Evolutionary conservation across 78 protist genomes (phyloP), one percentile per base, ranked within the genome.

Genomic region (Dictyostelium purpureum): DNA sequence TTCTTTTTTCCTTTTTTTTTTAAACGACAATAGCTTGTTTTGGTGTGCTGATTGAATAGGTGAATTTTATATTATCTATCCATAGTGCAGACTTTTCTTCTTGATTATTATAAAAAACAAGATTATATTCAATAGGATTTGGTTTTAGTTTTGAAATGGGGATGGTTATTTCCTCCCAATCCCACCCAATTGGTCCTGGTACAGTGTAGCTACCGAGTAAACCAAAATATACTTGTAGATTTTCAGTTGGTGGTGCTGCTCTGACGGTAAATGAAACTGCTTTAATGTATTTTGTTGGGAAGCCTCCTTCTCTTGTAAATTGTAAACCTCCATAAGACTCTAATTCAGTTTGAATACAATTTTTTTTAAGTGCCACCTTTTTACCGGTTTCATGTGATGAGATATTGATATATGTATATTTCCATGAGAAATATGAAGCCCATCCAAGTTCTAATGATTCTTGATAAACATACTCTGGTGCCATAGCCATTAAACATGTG

Each of bases 241-340:
- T 24, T 26, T n/a, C 21, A 26, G 33, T 38, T 51, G 81, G 81
- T 0, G 54, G 67, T 10, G 52, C 76, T 0, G 81, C 81, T 51
- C 66, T 47, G 21, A 52, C 63, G 0, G 31, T 69, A 33, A 85
- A 85, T 6, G 21, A 24, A 9, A 85, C 3, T 0, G 75, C 16
- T n/a, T 85, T 73, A 2, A 85, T 26, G 9, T 73, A 85, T n/a
- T 73, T 70, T 1, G 92, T 85, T 11, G 28, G 33, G 26, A 85
- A 85, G 3, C 92, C 92, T 73, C 92, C 92, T 12, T 73, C 82
- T 57, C 92, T 43, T 11, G 61, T 51, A 33, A 73, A 85, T 6
- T 38, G 18, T 9, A 73, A 21, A 11, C 74, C 78, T 35, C 82
- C 74, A 21, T 33, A 19, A 0, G 47, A 51, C 24, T 52, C 10